A percentile compares a stretch with the other conserved stretches of the same genome.
Evolutionary conservation across 164 flowering plant genomes (phyloP).

Genomic region (Vitis amurensis): DNA sequence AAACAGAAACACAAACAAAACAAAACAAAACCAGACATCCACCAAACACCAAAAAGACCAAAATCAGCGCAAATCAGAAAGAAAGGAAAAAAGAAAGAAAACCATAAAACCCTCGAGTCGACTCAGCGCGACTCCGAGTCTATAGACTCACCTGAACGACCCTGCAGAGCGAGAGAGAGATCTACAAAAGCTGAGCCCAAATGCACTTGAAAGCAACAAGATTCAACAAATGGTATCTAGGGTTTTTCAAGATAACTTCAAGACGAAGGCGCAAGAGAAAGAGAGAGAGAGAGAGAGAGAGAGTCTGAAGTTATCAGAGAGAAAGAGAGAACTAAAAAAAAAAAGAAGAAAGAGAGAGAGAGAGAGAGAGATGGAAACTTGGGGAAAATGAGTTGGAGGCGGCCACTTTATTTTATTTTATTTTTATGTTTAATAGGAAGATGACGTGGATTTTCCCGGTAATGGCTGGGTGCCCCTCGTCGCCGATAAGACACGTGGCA

Average conservation of each 20-base stretch:
- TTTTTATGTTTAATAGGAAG: not conserved
- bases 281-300: not conserved
- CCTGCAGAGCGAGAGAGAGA: not conserved
- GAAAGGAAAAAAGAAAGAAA: not conserved
- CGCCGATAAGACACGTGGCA: not conserved
- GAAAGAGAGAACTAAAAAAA: not conserved
- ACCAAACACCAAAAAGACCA: not conserved
- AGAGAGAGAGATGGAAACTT: not conserved
- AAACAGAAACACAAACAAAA: not conserved
- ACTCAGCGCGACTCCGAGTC: conserved; percentile 18
- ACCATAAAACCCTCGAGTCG: conserved; percentile 23
- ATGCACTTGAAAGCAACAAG: not conserved
- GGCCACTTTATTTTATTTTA: not conserved
- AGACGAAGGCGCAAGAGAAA: conserved; percentile 11
- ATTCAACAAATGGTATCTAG: not conserved
- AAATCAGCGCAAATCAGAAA: conserved; percentile 1
- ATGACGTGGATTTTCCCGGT: conserved; percentile 1
- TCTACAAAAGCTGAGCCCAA: conserved; percentile 1
- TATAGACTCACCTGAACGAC: conserved; percentile 21
- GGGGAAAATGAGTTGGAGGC: conserved; percentile 1
- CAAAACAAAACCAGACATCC: not conserved
- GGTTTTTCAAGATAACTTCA: conserved; percentile 17
- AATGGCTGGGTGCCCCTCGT: not conserved
- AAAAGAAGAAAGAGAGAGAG: not conserved
- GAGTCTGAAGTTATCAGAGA: conserved; percentile 4